Evolutionary conservation across 2,329 filamentous ascomycete species (phyloP).

Genomic region (Xylariomycetidae sp.): DNA sequence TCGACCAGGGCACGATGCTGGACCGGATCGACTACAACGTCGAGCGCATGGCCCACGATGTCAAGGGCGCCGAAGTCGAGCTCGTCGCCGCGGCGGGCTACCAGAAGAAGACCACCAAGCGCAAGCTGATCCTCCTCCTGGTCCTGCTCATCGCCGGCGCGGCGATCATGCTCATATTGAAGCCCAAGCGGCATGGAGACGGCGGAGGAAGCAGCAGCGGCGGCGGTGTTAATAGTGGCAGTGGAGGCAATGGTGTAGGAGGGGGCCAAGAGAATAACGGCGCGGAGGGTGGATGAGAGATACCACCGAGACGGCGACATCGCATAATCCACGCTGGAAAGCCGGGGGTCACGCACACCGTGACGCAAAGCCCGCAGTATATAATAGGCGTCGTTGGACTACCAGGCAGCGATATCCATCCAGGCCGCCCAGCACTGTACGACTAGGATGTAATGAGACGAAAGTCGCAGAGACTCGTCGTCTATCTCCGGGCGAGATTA

Average conservation of each 20-base stretch:
- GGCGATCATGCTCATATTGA: slow-evolving; percentile 77
- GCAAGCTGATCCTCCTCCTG: slow-evolving; percentile 88
- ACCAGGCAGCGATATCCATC: no score
- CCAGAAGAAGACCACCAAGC: slow-evolving; percentile 80
- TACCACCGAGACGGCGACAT: no score
- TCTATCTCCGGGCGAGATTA: no score
- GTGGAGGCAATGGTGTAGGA: no score
- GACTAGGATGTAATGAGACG: slow-evolving; percentile 14
- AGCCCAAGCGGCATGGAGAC: slow-evolving; percentile 54
- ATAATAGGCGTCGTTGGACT: no score
- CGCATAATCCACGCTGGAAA: no score
- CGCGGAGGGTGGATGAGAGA: no score
- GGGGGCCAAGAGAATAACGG: neutral
- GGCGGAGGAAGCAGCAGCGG: slow-evolving; percentile 6
- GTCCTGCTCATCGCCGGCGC: slow-evolving; percentile 77
- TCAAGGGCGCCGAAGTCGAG: slow-evolving; percentile 90
- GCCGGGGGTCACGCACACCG: no score
- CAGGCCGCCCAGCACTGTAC: slow-evolving; percentile 11
- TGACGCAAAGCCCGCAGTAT: no score
- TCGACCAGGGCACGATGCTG: slow-evolving; percentile 84
- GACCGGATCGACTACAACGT: slow-evolving; percentile 98
- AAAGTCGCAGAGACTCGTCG: no score
- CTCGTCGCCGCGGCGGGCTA: slow-evolving; percentile 83
- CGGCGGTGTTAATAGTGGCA: no score
- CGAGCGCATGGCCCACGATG: slow-evolving; percentile 87